Base-by-base conservation (phyloP, 306 rosid species). In the Delonix regia region DNA sequence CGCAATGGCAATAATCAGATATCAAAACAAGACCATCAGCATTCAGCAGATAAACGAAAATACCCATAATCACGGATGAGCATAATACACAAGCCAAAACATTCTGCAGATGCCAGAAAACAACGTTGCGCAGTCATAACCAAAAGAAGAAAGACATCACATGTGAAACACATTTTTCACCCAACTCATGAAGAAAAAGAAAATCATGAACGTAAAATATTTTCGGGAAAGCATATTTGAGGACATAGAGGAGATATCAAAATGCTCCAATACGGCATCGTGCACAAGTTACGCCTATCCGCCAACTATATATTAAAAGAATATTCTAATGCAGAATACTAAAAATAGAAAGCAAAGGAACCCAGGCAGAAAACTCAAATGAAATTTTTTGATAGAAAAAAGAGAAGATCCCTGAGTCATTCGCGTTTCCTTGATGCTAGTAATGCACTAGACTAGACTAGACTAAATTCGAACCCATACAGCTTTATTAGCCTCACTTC, bases 401-500 rank as follows among this genome's bases (percentile, higher is more conserved):
- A 75, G 1, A 42, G 39, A n/a, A 62, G 42, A 68, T 39, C 74
- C 21, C 53, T 5, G 11, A 69, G 33, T 44, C 71, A 21, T 9
- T 28, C 1, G 51, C 33, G 15, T 30, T 6, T 24, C 30, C 41
- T 18, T 41, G 47, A 39, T 53, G 42, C 61, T 77, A n/a, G 28
- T 22, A 48, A 69, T 13, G 24, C 39, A 56, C 61, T 30, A 63
- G 45, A 56, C 39, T 47, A 76, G 21, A 3, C 19, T 2, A 16
- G 16, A 75, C 25, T 42, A 49, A 49, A 24, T 60, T n/a, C 27
- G 30, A 68, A 59, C 15, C 53, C 62, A 62, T 76, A 62, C 3
- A 44, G 69, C 38, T 30, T 62, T 28, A 24, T 56, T 44, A 63
- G n/a, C 38, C 22, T 62, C 53, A 25, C 61, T 82, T 78, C 15